Conservation (phyloP, 768 basidiomycete genomes). For the Dioszegia hungarica region DNA sequence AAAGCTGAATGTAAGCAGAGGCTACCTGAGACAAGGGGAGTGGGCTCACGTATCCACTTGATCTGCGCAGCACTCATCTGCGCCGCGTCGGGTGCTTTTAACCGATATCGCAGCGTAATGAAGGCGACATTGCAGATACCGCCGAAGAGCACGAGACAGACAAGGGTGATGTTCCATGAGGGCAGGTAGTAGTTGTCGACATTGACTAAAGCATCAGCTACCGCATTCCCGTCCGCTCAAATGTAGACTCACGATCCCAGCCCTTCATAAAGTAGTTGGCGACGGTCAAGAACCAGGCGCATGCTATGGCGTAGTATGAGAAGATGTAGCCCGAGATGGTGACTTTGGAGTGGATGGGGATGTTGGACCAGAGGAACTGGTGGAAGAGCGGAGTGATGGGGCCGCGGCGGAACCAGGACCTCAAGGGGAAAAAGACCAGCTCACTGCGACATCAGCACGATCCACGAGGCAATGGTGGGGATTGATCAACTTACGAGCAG, state of each 20-base stretch:
- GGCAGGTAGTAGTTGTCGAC: constrained; percentile 60
- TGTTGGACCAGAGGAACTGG: constrained; percentile 49
- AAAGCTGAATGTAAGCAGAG: constrained; percentile 60
- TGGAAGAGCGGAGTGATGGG: constrained; percentile 61
- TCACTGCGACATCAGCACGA: constrained; percentile 33
- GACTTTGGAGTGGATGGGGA: constrained; percentile 56
- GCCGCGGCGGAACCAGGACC: constrained; percentile 69
- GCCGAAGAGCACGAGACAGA: constrained; percentile 63
- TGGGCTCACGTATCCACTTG: constrained; percentile 62
- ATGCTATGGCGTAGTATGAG: constrained; percentile 55
- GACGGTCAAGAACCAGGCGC: constrained; percentile 59
- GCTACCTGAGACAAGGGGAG: constrained; percentile 61
- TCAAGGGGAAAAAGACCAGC: constrained; percentile 78
- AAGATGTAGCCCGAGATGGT: constrained; percentile 57
- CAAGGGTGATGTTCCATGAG: constrained; percentile 62
- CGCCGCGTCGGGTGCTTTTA: constrained; percentile 14
- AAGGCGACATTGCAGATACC: constrained; percentile 63
- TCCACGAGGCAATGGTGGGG: too few relatives aligned
- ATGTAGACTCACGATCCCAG: constrained; percentile 37
- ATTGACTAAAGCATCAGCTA: constrained; percentile 46
- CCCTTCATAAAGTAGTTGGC: constrained; percentile 70
- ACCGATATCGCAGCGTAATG: constrained; percentile 18
- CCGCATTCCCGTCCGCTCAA: too few relatives aligned
- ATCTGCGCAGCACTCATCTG: constrained; percentile 23
- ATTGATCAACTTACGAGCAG: constrained; percentile 28